Evolutionary conservation across 306 rosid genomes (phyloP), one percentile per base, ranked within the genome.

Genomic region (Rosa rugosa): DNA sequence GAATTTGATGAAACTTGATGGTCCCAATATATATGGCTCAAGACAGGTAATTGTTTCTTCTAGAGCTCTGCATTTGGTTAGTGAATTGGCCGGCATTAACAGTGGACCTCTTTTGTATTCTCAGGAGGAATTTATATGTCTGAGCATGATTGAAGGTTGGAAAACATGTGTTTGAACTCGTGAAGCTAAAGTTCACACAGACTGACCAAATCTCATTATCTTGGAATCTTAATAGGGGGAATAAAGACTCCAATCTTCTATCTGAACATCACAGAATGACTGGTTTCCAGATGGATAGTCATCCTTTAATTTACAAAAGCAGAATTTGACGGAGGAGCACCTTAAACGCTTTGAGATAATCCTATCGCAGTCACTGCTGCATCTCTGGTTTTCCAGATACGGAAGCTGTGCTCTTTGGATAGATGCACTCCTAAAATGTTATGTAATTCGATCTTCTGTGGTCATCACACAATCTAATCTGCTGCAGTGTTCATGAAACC

Each of bases 1-100:
- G 1, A 17, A 51, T 45, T 45, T 45, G 88, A 86, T 90, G 97
- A 94, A 94, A 82, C 90, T 91, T 69, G 93, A 86, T 49, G 18
- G 59, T 67, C 85, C 60, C 75, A 94, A 91, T 81, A 86, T 50
- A 47, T 47, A 47, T 47, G 20, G 84, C 87, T 41, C 94, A 88
- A 25, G 80, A 82, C 91, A 89, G 98, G 98, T 91, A 82, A 25
- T 4, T 72, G 38, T 62, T 71, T 63, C 49, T 60, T 80, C 57
- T 45, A 11, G 6, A 51, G 53, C 8, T 51, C n/a, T 16, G 22
- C 57, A 16, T 2, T 2, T 45, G 49, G 13, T 45, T 9, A 45
- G 13, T 45, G 49, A 45, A 45, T 45, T 45, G 49, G 36, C 36
- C 3, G 3, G 49, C 49, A 8, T 10, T 45, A 11, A 10, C 1